Base-by-base conservation (phyloP, 257 asterid species). In the Solanum medicagineum region DNA sequence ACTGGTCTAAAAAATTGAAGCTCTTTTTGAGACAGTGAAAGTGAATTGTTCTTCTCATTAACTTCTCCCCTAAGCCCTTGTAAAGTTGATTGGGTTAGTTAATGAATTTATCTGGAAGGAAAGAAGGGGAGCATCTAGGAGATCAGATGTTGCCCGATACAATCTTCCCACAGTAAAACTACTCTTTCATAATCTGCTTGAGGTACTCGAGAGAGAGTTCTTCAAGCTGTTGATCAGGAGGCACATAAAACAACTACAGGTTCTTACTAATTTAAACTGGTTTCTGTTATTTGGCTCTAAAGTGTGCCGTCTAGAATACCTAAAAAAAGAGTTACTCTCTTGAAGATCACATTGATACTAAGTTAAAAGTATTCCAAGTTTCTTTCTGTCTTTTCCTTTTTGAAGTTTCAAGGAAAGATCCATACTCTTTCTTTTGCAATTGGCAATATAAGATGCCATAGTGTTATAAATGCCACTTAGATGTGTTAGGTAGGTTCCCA, bases 51-150 rank as follows among this genome's bases (percentile, higher is more conserved):
- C 83, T 79, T 15, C 36, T 79, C 20, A 53, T 26, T 9, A 0
- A 26, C 47, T 79, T 75, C 47, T 16, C 16, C 9, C 49, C 29
- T 10, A 79, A 26, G 10, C 53, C 26, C 26, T 26, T 79, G 10
- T 79, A 26, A 26, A 15, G 44, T 75, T 53, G 47, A 53, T 49
- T 26, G 11, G 24, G 24, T 8, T 53, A 5, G 65, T 26, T 77
- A 26, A 26, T 32, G 40, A 69, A 60, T 57, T 85, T 69, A 69
- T 57, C 82, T 85, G 96, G 98, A 94, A 94, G 98, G 62, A 86
- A 90, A 94, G 95, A 93, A 90, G 95, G 94, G 96, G 90, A 91
- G 87, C 95, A 89, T 94, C 92, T 87, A 83, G 57, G 84, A 87
- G 91, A 73, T 91, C 87, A 88, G 94, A 88, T 93, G 95, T 85